Percentiles rank a stretch among this genome's conserved stretches.
Conservation (phyloP, 2,329 filamentous ascomycete species). For the Alternaria burnsii region DNA sequence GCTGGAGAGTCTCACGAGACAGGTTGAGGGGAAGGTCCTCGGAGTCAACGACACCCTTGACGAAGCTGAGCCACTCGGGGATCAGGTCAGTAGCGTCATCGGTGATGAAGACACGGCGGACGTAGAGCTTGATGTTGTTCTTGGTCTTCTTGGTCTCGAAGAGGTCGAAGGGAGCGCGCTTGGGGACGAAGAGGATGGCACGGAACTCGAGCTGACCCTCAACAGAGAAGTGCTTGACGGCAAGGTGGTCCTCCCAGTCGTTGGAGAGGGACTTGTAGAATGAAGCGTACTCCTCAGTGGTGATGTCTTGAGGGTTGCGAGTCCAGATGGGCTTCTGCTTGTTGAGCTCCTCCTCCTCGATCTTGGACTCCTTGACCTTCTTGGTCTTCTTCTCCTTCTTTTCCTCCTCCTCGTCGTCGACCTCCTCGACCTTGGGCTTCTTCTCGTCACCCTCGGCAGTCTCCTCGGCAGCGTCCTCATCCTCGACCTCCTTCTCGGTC, state of each 20-base stretch:
- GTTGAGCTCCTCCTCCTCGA: conserved; percentile 99
- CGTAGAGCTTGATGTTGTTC: conserved; percentile 99
- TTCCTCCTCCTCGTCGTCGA: conserved; percentile 82
- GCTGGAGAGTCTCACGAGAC: conserved; percentile 99
- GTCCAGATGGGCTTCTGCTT: conserved; percentile 99
- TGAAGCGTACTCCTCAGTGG: conserved; percentile 92
- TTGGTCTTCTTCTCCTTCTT: conserved; percentile 96
- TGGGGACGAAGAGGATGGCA: conserved; percentile 98
- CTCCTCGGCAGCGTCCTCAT: conserved; percentile 80
- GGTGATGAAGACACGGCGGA: conserved; percentile 99
- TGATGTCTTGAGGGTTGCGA: conserved; percentile 95
- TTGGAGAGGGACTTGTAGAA: conserved; percentile 99
- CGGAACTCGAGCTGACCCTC: conserved; percentile 99
- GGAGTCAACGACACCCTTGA: conserved; percentile 99
- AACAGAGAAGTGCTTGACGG: conserved; percentile 99
- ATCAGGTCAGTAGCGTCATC: conserved; percentile 99
- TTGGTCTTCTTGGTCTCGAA: conserved; percentile 99
- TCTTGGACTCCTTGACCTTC: conserved; percentile 98
- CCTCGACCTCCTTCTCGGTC: conserved; percentile 97
- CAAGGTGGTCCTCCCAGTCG: conserved; percentile 99
- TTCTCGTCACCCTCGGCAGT: conserved; percentile 82
- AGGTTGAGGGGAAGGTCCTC: conserved; percentile 99
- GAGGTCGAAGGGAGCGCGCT: conserved; percentile 98
- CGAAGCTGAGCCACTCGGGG: conserved; percentile 98
- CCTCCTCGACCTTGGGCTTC: conserved; percentile 95